These are phyloP conservation scores for Suhomyces wounanorum DNA, from an alignment of 1,139 yeast species.

Conservation along the genomic window DNA sequence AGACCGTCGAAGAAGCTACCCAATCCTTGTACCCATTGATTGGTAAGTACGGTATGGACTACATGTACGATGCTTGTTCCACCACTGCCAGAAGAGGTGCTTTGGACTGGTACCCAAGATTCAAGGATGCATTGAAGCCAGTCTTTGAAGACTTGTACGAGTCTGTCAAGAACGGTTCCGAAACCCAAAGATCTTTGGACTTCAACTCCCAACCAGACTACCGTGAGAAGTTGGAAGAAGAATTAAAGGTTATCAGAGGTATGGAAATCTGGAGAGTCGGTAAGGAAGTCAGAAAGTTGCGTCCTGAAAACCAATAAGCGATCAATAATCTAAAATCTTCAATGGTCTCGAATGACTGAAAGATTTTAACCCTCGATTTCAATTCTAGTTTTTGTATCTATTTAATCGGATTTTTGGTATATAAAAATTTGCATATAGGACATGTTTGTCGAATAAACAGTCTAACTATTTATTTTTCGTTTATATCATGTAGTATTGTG, in stretches of 20 bases:
- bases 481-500: too few species aligned
- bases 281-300: slow-evolving; percentile 98
- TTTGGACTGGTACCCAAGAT: slow-evolving; percentile 98
- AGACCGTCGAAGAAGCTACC: slow-evolving; percentile 99
- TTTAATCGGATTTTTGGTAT: slow-evolving; percentile 20
- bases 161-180: slow-evolving; percentile 93
- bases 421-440: slow-evolving; percentile 29
- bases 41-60: slow-evolving; percentile 99
- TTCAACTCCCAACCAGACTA: slow-evolving; percentile 98
- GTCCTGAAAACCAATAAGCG: slow-evolving; percentile 93
- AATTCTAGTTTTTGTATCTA: slow-evolving; percentile 24
- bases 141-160: slow-evolving; percentile 95
- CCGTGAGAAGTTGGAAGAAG: slow-evolving; percentile 95
- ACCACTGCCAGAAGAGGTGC: slow-evolving; percentile 99
- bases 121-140: slow-evolving; percentile 98
- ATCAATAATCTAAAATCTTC: slow-evolving; percentile 11
- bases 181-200: slow-evolving; percentile 96
- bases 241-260: slow-evolving; percentile 87
- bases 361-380: slow-evolving; percentile 22
- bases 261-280: slow-evolving; percentile 99
- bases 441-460: slow-evolving; percentile 49
- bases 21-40: slow-evolving; percentile 98
- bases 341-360: slow-evolving; percentile 40
- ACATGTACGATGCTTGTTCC: slow-evolving; percentile 99
- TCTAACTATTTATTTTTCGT: neutral